Evolutionary conservation across 75 land plant genomes (phyloP), one percentile per base, ranked within the genome.

Genomic region (Picea sitchensis): DNA sequence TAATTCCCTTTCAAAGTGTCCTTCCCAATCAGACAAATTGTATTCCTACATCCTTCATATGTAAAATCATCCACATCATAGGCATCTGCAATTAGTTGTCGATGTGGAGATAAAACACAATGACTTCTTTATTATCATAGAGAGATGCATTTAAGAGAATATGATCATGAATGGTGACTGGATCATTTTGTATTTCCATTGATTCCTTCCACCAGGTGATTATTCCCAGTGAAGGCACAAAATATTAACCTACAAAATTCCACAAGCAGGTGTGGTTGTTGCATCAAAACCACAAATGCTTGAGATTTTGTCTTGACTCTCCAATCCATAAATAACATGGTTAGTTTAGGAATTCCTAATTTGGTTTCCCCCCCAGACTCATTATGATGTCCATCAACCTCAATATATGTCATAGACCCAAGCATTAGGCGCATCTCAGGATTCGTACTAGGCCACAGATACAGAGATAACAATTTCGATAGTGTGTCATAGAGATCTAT

Each of bases 1-100:
- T 75, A 58, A 4, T 59, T 64, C 51, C 69, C 87, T 31, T 82
- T 82, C 23, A 31, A 21, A 71, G 80, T 84, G 36, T 72, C 76
- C 44, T 87, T 85, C 9, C 85, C 87, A 82, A 72, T 85, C 65
- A 94, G 80, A 72, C 73, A 79, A 1, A 94, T 74, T 59, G 84
- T 86, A 58, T 84, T 81, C 57, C 92, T 93, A 88, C 95, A 89
- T 59, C 99, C 96, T 85, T 96, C 95, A 84, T 96, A 96, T 18
- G 79, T 82, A 65, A 91, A 94, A 74, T 94, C 99, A 78, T 91
- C 80, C 79, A 91, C 63, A 18, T 88, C 88, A 62, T 56, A 41
- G 51, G 80, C 81, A 88, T 96, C 96, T 4, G 82, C 96, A 32
- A 96, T 84, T 31, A 96, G 79, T 78, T 91, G 87, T 41, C 83